Evolutionary conservation across 768 basidiomycete genomes (phyloP), one percentile per base, ranked within the genome.

Genomic region (Hygrophorus russula): DNA sequence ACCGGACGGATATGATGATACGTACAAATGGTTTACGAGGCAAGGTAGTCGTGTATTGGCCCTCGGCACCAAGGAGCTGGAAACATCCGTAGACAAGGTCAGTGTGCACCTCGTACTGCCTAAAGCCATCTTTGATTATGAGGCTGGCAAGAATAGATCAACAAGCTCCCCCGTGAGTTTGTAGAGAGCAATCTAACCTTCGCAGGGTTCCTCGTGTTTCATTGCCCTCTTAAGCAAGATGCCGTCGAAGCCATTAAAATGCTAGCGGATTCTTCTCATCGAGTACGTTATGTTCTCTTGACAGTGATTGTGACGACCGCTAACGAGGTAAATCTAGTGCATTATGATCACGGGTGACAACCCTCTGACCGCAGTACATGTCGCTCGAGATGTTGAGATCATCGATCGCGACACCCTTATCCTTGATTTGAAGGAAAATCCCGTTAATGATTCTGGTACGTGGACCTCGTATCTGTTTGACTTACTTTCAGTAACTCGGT

Each of bases 321-420:
- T 29, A 5, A 11, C 14, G 29, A 42, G 38, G 13, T 11, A 3
- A n/a, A 33, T 14, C 33, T 46, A 96, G 91, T 98, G 96, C 59
- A 71, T 98, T 45, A 99, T 99, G 96, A 99, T 99, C 50, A 99
- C 96, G 36, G 96, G 96, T 30, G 96, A 99, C 60, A 98, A 98
- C 59, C 96, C 96, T 6, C 66, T 99, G 42, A 99, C 96, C 0
- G 96, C 96, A 6, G 81, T 88, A 0, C 96, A 98, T 57, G 93
- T 99, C 36, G 96, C 96, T 13, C 75, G 75, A 18, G 91, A 94
- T 55, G 96, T 99, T 6, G 94, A 99, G 55, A 98, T 98, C 48
- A 83, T 99, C 14, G 96, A 99, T 55, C 80, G 93, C 19, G 90
- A 96, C 4, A 89, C 82, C 1, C 74, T 98, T 20, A 97, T 98